Conservation (phyloP, 306 rosid species). For the Begonia masoniana region DNA sequence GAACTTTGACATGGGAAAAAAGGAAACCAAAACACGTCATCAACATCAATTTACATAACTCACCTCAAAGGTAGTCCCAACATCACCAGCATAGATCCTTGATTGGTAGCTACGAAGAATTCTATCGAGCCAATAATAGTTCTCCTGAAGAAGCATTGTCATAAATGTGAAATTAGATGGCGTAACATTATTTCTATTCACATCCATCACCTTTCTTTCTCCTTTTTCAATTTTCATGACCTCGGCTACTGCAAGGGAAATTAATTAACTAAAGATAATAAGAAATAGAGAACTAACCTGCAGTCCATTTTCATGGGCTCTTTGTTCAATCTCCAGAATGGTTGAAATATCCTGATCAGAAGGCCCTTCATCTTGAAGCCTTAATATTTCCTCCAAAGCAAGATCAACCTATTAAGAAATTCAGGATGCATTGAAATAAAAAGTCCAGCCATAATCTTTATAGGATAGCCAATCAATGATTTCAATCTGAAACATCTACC, state of each 20-base stretch:
- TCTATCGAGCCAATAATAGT: slow-evolving; percentile 88
- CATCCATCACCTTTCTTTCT: no score
- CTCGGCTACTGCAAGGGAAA: slow-evolving; percentile 1
- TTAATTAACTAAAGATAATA: slow-evolving; percentile 15
- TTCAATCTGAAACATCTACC: slow-evolving; percentile 15
- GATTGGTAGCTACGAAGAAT: slow-evolving; percentile 90
- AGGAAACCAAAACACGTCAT: neutral
- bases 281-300: slow-evolving; percentile 43
- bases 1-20: no score
- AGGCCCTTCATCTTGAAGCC: slow-evolving; percentile 94
- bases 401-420: slow-evolving; percentile 56
- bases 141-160: slow-evolving; percentile 50
- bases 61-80: slow-evolving; percentile 74
- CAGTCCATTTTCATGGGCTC: slow-evolving; percentile 94
- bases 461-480: no score
- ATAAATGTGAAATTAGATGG: no score
- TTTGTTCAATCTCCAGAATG: slow-evolving; percentile 85
- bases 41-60: slow-evolving; percentile 11
- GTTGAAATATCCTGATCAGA: slow-evolving; percentile 67
- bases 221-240: no score
- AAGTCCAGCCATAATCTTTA: neutral
- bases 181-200: no score
- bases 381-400: slow-evolving; percentile 77
- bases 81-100: slow-evolving; percentile 70
- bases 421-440: slow-evolving; percentile 9